Evolutionary conservation across 495 filamentous ascomycete species (phyloP).

Genomic region (Thozetella sp.): DNA sequence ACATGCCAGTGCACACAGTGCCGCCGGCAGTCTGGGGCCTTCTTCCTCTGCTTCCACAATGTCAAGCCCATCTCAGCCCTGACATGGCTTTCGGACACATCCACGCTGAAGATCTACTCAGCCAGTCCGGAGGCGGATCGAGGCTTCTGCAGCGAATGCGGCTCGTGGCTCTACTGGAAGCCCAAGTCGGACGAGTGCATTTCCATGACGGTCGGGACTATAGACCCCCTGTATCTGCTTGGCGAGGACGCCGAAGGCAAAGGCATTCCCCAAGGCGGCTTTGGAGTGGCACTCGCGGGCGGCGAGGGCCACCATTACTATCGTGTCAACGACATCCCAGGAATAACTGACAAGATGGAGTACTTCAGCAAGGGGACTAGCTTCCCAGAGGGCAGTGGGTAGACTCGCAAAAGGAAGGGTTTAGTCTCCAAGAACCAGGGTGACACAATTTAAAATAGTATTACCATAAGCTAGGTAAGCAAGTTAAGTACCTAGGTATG

Average conservation of each 20-base stretch:
- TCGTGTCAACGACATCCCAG: slow-evolving; percentile 36
- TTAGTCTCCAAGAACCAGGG: no score
- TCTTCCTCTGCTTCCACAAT: slow-evolving; percentile 29
- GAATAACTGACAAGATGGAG: slow-evolving; percentile 30
- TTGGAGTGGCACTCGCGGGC: slow-evolving; percentile 28
- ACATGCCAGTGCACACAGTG: slow-evolving; percentile 44
- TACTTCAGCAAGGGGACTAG: slow-evolving; percentile 12
- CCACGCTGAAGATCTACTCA: slow-evolving; percentile 26
- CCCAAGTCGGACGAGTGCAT: slow-evolving; percentile 12
- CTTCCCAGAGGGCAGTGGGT: slow-evolving; percentile 1
- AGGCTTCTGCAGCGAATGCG: slow-evolving; percentile 35
- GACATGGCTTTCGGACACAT: slow-evolving; percentile 14
- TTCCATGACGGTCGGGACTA: slow-evolving; percentile 27
- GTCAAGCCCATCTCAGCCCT: slow-evolving; percentile 13
- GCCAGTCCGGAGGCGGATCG: slow-evolving; percentile 29
- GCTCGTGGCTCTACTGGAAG: slow-evolving; percentile 37
- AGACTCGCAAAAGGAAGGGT: no score
- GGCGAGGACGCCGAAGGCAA: slow-evolving; percentile 23
- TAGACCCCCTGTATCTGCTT: slow-evolving; percentile 35
- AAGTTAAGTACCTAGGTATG: no score
- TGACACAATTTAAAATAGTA: no score
- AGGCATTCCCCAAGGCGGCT: slow-evolving; percentile 23
- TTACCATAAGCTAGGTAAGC: no score
- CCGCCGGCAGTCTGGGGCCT: slow-evolving; percentile 30
- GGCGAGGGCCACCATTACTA: slow-evolving; percentile 19